phyloP scores from a whole-genome alignment of 805 yeast species.

The Clavispora asparagi region DNA sequence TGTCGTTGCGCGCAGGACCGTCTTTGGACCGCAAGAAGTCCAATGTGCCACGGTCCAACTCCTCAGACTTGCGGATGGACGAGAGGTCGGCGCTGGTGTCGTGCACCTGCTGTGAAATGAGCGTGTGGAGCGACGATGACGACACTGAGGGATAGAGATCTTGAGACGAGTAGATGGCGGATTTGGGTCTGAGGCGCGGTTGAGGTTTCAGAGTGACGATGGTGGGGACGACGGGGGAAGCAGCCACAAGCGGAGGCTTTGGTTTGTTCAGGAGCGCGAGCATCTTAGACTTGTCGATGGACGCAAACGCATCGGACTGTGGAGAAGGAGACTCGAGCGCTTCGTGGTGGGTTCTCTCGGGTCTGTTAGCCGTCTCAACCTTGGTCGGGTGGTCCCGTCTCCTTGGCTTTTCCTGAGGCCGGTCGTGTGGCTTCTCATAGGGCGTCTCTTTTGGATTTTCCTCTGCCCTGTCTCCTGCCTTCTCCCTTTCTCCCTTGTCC shows the following conservation, averaged over 20 bases:
- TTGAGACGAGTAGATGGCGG: constrained; percentile 7
- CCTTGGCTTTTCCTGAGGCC: too few species aligned
- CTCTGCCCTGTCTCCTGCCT: too few species aligned
- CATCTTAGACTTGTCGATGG: constrained; percentile 36
- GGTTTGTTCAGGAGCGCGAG: constrained; percentile 9
- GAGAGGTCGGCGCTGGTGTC: constrained; percentile 19
- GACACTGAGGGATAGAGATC: neutral
- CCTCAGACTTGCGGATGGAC: constrained; percentile 15
- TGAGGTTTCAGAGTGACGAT: neutral
- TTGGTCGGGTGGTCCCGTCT: too few species aligned
- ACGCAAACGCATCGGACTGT: constrained; percentile 36
- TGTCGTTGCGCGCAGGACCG: constrained; percentile 19
- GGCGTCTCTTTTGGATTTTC: too few species aligned
- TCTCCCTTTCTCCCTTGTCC: neutral
- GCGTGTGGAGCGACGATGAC: constrained; percentile 20
- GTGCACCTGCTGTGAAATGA: constrained; percentile 28
- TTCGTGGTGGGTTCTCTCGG: neutral
- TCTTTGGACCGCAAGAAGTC: constrained; percentile 34
- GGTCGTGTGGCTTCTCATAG: too few species aligned
- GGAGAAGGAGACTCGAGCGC: too few species aligned
- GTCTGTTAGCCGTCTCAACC: too few species aligned
- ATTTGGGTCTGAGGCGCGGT: constrained; percentile 9
- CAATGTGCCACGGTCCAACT: constrained; percentile 22
- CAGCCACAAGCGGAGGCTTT: neutral
- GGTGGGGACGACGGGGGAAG: neutral